A percentile compares a stretch with the other conserved stretches of the same genome.
phyloP scores from a whole-genome alignment of 805 yeast species.

The Metschnikowia lochheadii region DNA sequence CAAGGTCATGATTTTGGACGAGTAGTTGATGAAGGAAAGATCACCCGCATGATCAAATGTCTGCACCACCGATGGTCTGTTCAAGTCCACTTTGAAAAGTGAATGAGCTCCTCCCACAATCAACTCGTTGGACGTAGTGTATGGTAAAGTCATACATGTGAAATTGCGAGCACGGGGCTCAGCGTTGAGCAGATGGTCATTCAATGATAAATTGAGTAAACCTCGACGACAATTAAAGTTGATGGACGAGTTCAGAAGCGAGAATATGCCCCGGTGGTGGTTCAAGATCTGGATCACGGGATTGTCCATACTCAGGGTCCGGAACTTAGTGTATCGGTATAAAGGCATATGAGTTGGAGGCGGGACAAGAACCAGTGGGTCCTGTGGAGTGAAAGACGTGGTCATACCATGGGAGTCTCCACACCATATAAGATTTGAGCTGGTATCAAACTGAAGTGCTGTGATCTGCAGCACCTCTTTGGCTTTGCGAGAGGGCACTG shows the following conservation, averaged over 20 bases:
- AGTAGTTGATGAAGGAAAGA: constrained; percentile 43
- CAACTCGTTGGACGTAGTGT: constrained; percentile 28
- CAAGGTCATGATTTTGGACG: constrained; percentile 49
- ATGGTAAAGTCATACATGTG: constrained; percentile 32
- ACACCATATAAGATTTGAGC: constrained; percentile 79
- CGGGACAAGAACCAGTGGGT: constrained; percentile 9
- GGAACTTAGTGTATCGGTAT: constrained; percentile 37
- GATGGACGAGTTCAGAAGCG: constrained; percentile 29
- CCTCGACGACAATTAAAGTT: constrained; percentile 37
- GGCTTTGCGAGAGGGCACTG: constrained; percentile 5
- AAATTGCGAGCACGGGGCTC: constrained; percentile 19
- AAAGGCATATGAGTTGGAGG: constrained; percentile 19
- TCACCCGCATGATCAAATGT: constrained; percentile 40
- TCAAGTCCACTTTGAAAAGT: constrained; percentile 32
- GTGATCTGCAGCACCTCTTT: constrained; percentile 20
- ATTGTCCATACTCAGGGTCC: constrained; percentile 15
- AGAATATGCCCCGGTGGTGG: constrained; percentile 32
- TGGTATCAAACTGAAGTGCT: constrained; percentile 54
- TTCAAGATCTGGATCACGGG: constrained; percentile 28
- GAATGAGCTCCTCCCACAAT: constrained; percentile 25
- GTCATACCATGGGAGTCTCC: constrained; percentile 63
- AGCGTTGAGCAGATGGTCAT: constrained; percentile 10
- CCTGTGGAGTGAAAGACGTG: constrained; percentile 28
- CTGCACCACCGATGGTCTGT: constrained; percentile 23
- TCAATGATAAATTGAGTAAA: constrained; percentile 16